Evolutionary conservation across 2,329 filamentous ascomycete genomes (phyloP), one percentile per base, ranked within the genome.

Genomic region (Sporothrix dimorphospora): DNA sequence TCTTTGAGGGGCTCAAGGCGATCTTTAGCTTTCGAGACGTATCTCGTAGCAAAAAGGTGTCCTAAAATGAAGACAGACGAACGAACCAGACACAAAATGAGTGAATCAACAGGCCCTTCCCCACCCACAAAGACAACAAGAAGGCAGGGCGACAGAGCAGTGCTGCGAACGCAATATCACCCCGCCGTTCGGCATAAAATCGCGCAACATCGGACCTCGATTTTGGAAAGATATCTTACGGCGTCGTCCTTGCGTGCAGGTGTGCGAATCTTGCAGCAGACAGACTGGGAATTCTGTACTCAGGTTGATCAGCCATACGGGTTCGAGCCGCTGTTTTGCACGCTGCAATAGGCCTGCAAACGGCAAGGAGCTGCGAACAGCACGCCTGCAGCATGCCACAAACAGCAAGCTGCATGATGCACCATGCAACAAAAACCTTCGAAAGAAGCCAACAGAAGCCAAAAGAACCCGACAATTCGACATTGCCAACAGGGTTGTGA

Each of bases 401-500:
- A 57, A 19, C 12, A 57, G 27, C 27, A 57, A 57, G 53, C 53
- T 57, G 53, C 53, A 57, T 57, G 27, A 57, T 30, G 53, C 24
- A 34, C 24, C 24, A 57, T 57, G 53, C 53, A 30, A 30, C 53
- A 30, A 57, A 30, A 19, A 21, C 9, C 30, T 34, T 34, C n/a
- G 49, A 11, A 34, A 57, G 53, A 34, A 30, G 12, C 21, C 14
- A 27, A 14, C 24, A 57, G 53, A 57, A 34, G 53, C 53, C 27
- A 57, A 14, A 30, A 34, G 53, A 57, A 57, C 12, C 53, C 24
- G 24, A 34, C 49, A 57, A 1, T 34, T 30, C n/a, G 49, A 53
- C 47, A 51, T n/a, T 51, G 47, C 47, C 49, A 53, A 3, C 49
- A 24, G 49, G 49, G 8, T 53, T 53, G 49, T 53, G n/a, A 21